Evolutionary conservation across 768 basidiomycete species (phyloP), one percentile per base, ranked within the genome.

Genomic region (Amanita fuliginea): DNA sequence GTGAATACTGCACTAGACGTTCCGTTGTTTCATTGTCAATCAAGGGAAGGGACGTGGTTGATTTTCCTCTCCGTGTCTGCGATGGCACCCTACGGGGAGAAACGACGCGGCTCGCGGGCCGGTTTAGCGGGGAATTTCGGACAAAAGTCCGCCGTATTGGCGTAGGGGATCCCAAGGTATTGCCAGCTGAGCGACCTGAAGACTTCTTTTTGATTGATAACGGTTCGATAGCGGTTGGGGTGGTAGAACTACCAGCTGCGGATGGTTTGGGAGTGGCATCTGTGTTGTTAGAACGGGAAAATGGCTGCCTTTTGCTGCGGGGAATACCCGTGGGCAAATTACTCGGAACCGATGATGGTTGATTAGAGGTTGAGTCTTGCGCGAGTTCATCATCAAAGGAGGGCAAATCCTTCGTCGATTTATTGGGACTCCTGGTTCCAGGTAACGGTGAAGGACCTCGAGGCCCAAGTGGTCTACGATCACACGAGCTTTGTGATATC

Each of bases 141-240:
- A 67, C 69, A 46, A 66, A 64, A 3, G 61, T 60, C 54, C 67
- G 74, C 35, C 74, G 66, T 7, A 60, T 58, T 6, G 69, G 60
- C 7, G 64, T 72, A 36, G 64, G 72, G 46, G 60, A 71, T 40
- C 62, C 62, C 34, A 68, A 57, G 22, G 64, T 51, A 42, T 62
- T 65, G 5, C 71, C 65, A 19, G 67, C 62, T 41, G 64, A 67
- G 32, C 80, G 76, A 22, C 79, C 69, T 6, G 86, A 86, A 4
- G 75, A 70, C 62, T 87, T 89, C 71, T 92, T 90, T 72, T 83
- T 88, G 62, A 92, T 91, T 2, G 82, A 85, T 52, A 92, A 67
- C 6, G 88, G 88, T 58, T 87, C 86, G 18, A 90, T 73, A 21
- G 65, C 67, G 32, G 67, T 70, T 28, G 72, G 64, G 21, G 67